Conservation (phyloP, 306 rosid species). For the Adenanthera pavonina region DNA sequence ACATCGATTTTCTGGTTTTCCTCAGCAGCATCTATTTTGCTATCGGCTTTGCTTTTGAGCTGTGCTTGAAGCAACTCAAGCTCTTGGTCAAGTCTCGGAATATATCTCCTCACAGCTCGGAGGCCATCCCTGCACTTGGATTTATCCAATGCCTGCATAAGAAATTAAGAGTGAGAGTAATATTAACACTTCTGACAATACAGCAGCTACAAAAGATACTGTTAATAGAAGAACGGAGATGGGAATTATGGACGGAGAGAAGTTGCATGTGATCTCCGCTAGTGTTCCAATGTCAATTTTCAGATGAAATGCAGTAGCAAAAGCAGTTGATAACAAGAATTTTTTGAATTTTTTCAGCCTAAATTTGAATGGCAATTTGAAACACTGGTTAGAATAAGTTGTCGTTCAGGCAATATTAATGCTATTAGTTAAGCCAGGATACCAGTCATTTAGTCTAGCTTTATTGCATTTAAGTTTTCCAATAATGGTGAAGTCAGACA, state of each 20-base stretch:
- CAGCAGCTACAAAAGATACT: neutral
- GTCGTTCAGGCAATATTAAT: slow-evolving; percentile 4
- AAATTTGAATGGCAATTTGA: slow-evolving; percentile 16
- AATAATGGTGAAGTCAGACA: neutral
- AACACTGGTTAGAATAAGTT: slow-evolving; percentile 21
- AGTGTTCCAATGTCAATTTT: neutral
- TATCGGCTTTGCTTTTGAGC: slow-evolving; percentile 50
- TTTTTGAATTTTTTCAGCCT: neutral
- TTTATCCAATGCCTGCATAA: slow-evolving; percentile 88
- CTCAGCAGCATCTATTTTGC: slow-evolving; percentile 45
- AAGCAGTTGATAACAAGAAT: slow-evolving; percentile 8
- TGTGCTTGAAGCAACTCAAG: slow-evolving; percentile 79
- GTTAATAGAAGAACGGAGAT: neutral
- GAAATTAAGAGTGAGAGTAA: slow-evolving; percentile 24
- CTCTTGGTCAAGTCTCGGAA: slow-evolving; percentile 83
- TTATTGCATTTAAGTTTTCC: neutral
- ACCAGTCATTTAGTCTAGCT: neutral
- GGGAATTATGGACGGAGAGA: neutral
- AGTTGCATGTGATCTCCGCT: neutral
- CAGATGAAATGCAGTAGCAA: slow-evolving; percentile 9
- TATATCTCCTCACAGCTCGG: slow-evolving; percentile 78
- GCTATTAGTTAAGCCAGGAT: neutral
- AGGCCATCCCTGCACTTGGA: slow-evolving; percentile 89
- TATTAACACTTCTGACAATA: slow-evolving; percentile 11
- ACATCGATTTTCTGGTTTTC: slow-evolving; percentile 52